Base-by-base conservation (phyloP, 768 basidiomycete species). In the Ephemerocybe angulata region DNA sequence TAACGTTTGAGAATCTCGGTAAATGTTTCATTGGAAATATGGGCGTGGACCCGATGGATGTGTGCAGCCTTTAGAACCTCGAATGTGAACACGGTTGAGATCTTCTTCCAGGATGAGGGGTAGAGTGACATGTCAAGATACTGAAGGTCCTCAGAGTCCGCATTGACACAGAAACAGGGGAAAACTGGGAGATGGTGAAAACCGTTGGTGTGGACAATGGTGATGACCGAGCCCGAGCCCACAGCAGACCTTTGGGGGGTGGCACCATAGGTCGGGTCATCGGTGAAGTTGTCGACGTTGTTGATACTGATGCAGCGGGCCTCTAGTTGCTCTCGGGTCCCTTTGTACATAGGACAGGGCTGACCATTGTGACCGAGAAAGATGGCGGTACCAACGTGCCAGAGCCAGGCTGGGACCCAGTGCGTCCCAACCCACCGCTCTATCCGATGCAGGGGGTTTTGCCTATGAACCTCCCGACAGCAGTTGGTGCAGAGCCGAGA, bases 321-420 rank as follows among this genome's bases (percentile, higher is more conserved):
- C 48, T 50, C 30, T 4, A 50, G 19, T 21, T n/a, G 17, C 21
- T 33, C 48, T 4, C 8, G 12, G 2, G 48, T 11, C 13, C 8
- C 13, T 33, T 24, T 19, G 24, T 50, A 50, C 29, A 5, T 13
- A 3, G 63, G 66, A 51, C 64, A 67, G 0, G 53, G 55, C 0
- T 22, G 3, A 0, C 64, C 64, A 0, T 58, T 25, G 44, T 70
- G 69, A 1, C 67, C 66, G 2, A 63, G 13, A 29, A 62, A 59
- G 11, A 64, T 46, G 1, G 60, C 57, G 3, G 60, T 28, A 0
- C 67, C 67, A 1, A 63, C 38, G 17, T 65, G 47, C 51, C 58
- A 60, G 1, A 69, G 56, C 2, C 53, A 56, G 2, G 33, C 60
- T 1, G 37, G 28, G 3, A 49, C 11, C 21, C 60, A 67, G 35